Conservation (phyloP, 495 filamentous ascomycete genomes). For the Trichodelitschia bisporula region DNA sequence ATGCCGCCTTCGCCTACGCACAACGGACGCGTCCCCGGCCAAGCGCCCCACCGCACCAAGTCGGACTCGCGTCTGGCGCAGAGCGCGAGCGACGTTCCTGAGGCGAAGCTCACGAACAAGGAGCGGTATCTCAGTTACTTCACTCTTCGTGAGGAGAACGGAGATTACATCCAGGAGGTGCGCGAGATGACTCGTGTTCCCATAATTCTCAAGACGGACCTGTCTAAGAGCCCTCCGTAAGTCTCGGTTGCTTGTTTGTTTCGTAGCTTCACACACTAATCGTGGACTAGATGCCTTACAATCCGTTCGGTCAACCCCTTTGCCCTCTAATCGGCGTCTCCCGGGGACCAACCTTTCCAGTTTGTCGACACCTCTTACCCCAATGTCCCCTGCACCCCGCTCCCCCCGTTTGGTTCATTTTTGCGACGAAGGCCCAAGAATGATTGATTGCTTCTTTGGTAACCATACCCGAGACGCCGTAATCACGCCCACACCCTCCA, state of each 20-base stretch:
- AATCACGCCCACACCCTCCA: too few species aligned
- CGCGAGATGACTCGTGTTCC: slow-evolving; percentile 92
- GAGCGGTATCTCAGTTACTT: slow-evolving; percentile 89
- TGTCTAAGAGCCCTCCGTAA: slow-evolving; percentile 97
- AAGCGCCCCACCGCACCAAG: slow-evolving; percentile 62
- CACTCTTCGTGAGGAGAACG: slow-evolving; percentile 70
- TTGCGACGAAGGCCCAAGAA: too few species aligned
- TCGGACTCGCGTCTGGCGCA: slow-evolving; percentile 80
- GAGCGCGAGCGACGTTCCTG: slow-evolving; percentile 37
- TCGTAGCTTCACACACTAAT: not conserved
- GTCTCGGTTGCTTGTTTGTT: slow-evolving; percentile 17
- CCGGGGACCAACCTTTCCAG: too few species aligned
- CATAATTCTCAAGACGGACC: slow-evolving; percentile 90
- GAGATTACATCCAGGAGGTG: slow-evolving; percentile 94
- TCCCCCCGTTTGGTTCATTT: too few species aligned
- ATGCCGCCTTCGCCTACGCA: slow-evolving; percentile 81
- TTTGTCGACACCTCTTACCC: too few species aligned
- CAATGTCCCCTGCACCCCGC: too few species aligned
- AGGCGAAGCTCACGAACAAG: slow-evolving; percentile 68
- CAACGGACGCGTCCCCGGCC: slow-evolving; percentile 35
- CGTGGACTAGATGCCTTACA: slow-evolving; percentile 53
- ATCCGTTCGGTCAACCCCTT: slow-evolving; percentile 95
- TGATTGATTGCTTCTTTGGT: too few species aligned
- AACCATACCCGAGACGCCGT: too few species aligned
- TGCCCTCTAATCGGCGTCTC: slow-evolving; percentile 32